Conservation (phyloP, 2,329 filamentous ascomycete genomes). For the Aureobasidium musti region DNA sequence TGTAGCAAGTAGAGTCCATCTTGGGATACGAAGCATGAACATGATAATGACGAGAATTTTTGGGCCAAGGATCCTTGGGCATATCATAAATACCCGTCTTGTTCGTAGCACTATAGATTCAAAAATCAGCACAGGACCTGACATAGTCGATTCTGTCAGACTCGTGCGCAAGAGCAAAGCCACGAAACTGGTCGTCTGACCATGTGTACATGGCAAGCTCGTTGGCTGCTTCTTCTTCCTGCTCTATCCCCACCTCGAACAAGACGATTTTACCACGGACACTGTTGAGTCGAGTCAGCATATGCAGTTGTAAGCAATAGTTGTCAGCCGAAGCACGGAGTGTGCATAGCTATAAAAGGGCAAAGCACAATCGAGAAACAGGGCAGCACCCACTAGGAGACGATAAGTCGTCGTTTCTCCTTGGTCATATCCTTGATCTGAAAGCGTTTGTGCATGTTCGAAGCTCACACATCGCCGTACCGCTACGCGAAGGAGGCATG, state of each 20-base stretch:
- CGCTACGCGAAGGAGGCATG: too few relatives aligned
- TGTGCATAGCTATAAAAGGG: too few relatives aligned
- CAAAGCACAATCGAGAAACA: too few relatives aligned
- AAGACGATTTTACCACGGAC: not conserved
- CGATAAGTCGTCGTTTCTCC: too few relatives aligned
- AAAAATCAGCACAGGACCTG: constrained; percentile 3
- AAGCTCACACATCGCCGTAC: too few relatives aligned
- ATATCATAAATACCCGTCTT: not conserved
- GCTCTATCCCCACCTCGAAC: not conserved
- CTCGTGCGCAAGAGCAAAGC: not conserved
- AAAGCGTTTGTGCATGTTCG: too few relatives aligned
- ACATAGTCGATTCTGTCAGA: not conserved
- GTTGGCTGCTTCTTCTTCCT: not conserved
- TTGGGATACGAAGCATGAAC: not conserved
- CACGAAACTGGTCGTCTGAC: not conserved
- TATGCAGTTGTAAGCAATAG: not conserved
- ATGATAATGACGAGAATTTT: not conserved
- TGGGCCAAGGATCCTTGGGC: not conserved
- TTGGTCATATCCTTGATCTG: too few relatives aligned
- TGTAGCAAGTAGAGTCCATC: not conserved
- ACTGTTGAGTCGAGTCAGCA: not conserved
- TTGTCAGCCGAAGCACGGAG: too few relatives aligned
- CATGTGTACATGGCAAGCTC: not conserved
- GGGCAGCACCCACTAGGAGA: too few relatives aligned
- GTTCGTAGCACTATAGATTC: not conserved